phyloP scores from a whole-genome alignment of 495 filamentous ascomycete genomes.

The Trichoderma orchidacearum region DNA sequence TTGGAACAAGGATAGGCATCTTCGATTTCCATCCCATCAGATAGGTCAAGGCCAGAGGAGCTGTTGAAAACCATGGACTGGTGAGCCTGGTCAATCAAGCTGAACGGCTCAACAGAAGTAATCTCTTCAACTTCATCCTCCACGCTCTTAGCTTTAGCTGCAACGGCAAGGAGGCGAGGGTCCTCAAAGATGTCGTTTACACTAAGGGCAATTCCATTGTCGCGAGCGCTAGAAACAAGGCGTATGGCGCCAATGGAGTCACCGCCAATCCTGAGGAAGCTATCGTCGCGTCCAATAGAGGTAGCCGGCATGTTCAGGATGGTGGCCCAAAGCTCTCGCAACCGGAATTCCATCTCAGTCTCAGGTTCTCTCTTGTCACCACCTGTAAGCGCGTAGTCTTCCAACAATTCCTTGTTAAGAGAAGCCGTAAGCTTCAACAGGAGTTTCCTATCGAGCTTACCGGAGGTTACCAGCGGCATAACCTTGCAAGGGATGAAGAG shows the following conservation, averaged over 20 bases:
- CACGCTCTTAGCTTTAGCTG: not conserved
- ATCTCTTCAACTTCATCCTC: not conserved
- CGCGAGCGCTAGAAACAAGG: not conserved
- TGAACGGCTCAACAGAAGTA: not conserved
- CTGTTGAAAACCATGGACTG: not conserved
- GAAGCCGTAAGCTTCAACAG: conserved; percentile 10
- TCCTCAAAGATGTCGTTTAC: not conserved
- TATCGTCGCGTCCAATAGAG: conserved; percentile 11
- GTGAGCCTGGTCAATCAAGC: not conserved
- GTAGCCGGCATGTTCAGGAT: conserved; percentile 23
- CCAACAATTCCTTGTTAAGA: not conserved
- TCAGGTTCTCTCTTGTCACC: not conserved
- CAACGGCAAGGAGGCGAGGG: not conserved
- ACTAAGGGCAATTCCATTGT: not conserved
- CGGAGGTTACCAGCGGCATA: conserved; percentile 14
- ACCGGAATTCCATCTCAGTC: conserved; percentile 7
- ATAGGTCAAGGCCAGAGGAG: not conserved
- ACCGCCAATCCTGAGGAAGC: not conserved
- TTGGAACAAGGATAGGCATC: conserved; percentile 49
- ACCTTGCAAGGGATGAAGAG: conserved; percentile 32
- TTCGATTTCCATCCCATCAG: conserved; percentile 17
- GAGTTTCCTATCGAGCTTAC: not conserved
- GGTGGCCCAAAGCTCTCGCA: conserved; percentile 31
- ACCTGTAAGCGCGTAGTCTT: not conserved
- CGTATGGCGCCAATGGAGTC: conserved; percentile 21